A percentile compares a stretch with the other conserved stretches of the same genome.
Conservation (phyloP, 768 basidiomycete genomes). For the Naganishia vishniacii region DNA sequence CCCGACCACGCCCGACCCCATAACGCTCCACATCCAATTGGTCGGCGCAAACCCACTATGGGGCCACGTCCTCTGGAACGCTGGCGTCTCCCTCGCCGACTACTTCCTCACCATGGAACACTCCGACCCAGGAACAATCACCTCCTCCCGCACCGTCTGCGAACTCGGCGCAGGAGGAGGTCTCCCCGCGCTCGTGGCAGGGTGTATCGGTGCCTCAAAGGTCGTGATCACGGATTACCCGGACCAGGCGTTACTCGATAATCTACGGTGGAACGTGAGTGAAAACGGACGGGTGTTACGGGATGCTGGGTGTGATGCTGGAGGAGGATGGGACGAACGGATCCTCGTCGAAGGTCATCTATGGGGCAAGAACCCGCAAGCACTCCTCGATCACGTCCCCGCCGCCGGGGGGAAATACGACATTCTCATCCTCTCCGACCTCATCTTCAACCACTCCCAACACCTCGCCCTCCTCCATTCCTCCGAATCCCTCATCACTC, state of each 20-base stretch:
- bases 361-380: constrained; percentile 39
- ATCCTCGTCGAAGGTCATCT: constrained; percentile 36
- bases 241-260: constrained; percentile 66
- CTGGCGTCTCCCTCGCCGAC: constrained; percentile 18
- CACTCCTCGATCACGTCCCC: constrained; percentile 27
- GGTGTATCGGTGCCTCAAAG: constrained; percentile 62
- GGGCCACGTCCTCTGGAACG: constrained; percentile 43
- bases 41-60: constrained; percentile 45
- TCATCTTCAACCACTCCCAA: constrained; percentile 92
- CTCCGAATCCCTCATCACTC: constrained; percentile 24
- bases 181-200: constrained; percentile 72
- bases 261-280: constrained; percentile 65
- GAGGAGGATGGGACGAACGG: constrained; percentile 23
- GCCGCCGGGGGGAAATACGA: constrained; percentile 55
- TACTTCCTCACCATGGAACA: constrained; percentile 36
- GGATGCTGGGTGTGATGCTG: constrained; percentile 39
- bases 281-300: constrained; percentile 51
- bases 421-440: constrained; percentile 80
- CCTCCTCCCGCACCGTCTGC: constrained; percentile 56
- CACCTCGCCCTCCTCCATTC: constrained; percentile 28
- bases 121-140: constrained; percentile 36
- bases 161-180: constrained; percentile 94
- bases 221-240: constrained; percentile 93
- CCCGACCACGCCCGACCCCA: not conserved
- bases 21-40: constrained; percentile 33